Evolutionary conservation across 2,329 filamentous ascomycete species (phyloP), one percentile per base, ranked within the genome.

Genomic region (Purpureocillium lavendulum): DNA sequence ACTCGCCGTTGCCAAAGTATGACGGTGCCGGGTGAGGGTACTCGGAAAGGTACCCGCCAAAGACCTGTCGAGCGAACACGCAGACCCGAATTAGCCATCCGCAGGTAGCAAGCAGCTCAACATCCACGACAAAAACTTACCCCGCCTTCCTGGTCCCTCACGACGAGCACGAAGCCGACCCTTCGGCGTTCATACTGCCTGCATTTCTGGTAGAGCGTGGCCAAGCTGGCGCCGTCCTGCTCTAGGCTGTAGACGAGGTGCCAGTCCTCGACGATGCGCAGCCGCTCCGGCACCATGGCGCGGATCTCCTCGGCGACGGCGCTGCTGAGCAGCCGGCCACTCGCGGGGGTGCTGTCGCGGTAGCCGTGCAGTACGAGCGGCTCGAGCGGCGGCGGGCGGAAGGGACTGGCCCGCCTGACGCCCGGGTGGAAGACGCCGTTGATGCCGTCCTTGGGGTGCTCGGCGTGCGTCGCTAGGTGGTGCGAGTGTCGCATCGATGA

Each of bases 1-100:
- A 97, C 62, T 98, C 92, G 53, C 92, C 92, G 11, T 87, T 96
- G 53, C 92, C 92, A 60, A 86, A 98, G 69, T 95, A 98, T 47
- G 89, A 84, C 3, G 87, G 66, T 1, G 79, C 70, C 0, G 87
- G 86, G 50, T 84, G 85, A 10, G 90, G 89, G 37, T 84, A 73
- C 58, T 98, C 90, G 38, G 87, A 94, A 39, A 97, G 77, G 60
- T 97, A 97, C 39, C 89, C 89, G 55, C 92, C 92, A 58, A 98
- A 98, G 32, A 87, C 75, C 75, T 82, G 46, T n/a, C 26, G 7
- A 7, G 7, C 26, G 13, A 12, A 12, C 7, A 30, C n/a, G 24
- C 24, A 30, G 8, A 13, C 13, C 8, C 14, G 12, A 9, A 13
- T 28, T n/a, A 34, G 37, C 29, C 21, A 5, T 14, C 5, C 32